Percentiles rank a stretch among this genome's conserved stretches.
phyloP scores from a whole-genome alignment of 2,329 filamentous ascomycete species.

The Talaromyces verruculosus region DNA sequence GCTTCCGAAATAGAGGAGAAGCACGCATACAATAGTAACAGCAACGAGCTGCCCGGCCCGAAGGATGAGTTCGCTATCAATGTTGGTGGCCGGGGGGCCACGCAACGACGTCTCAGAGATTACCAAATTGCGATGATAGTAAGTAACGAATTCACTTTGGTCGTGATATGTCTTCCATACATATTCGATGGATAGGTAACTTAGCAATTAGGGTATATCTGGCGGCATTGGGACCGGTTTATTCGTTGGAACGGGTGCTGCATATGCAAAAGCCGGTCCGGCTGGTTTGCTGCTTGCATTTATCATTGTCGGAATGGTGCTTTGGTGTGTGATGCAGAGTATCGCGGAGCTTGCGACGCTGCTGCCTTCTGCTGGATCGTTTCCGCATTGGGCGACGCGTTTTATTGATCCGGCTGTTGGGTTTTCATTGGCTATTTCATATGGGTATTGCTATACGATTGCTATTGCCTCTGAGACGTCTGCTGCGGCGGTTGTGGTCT shows the following conservation, averaged over 20 bases:
- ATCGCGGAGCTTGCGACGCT: constrained; percentile 85
- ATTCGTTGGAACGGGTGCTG: constrained; percentile 55
- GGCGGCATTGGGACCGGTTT: constrained; percentile 59
- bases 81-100: constrained; percentile 35
- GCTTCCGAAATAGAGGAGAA: constrained; percentile 12
- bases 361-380: constrained; percentile 88
- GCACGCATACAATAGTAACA: neutral
- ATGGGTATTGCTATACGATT: constrained; percentile 87
- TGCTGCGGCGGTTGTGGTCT: constrained; percentile 78
- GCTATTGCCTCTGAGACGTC: constrained; percentile 75
- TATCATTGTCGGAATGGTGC: constrained; percentile 67
- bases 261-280: constrained; percentile 54
- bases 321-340: constrained; percentile 87
- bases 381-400: constrained; percentile 84
- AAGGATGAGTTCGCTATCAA: constrained; percentile 35
- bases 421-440: constrained; percentile 71
- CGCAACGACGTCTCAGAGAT: constrained; percentile 37
- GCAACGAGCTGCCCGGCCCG: neutral
- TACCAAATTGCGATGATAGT: constrained; percentile 26
- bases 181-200: too few relatives aligned
- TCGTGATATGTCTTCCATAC: too few relatives aligned
- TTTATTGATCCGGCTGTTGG: constrained; percentile 91
- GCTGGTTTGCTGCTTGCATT: constrained; percentile 56
- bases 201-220: too few relatives aligned
- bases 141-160: too few relatives aligned